These are phyloP conservation scores for Bocquillonia castaneifolia DNA, from an alignment of 441 rosid species.

Conservation along the genomic window DNA sequence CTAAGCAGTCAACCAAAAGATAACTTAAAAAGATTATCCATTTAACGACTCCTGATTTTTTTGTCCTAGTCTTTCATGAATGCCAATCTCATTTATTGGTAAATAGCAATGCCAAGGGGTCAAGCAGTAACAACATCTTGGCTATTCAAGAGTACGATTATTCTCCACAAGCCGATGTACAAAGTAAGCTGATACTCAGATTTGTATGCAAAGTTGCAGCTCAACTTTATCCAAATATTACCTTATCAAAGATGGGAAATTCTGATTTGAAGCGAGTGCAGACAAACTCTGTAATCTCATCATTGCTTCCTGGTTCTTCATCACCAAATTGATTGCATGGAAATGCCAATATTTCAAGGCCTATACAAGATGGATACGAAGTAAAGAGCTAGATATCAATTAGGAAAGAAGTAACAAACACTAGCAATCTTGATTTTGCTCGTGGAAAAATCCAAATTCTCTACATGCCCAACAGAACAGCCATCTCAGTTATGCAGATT, in stretches of 20 bases:
- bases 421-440: background rate
- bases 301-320: slow-evolving; percentile 79
- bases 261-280: slow-evolving; percentile 81
- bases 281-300: slow-evolving; percentile 60
- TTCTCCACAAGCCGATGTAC: background rate
- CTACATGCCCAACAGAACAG: background rate
- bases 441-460: background rate
- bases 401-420: background rate
- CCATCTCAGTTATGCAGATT: slow-evolving; percentile 1
- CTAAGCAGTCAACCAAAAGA: too few relatives aligned
- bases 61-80: background rate
- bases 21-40: background rate
- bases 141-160: background rate
- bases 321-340: slow-evolving; percentile 94
- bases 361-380: slow-evolving; percentile 30
- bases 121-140: background rate
- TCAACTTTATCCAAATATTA: slow-evolving; percentile 14
- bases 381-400: background rate
- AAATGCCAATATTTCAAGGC: slow-evolving; percentile 79
- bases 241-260: slow-evolving; percentile 81
- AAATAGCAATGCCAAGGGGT: background rate
- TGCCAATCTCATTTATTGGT: background rate
- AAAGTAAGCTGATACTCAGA: background rate
- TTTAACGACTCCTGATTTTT: background rate
- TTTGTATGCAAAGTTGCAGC: background rate